Percentiles rank a stretch among this genome's conserved stretches.
Evolutionary conservation across 1,139 yeast species (phyloP).

Genomic region (Torulaspora globosa): DNA sequence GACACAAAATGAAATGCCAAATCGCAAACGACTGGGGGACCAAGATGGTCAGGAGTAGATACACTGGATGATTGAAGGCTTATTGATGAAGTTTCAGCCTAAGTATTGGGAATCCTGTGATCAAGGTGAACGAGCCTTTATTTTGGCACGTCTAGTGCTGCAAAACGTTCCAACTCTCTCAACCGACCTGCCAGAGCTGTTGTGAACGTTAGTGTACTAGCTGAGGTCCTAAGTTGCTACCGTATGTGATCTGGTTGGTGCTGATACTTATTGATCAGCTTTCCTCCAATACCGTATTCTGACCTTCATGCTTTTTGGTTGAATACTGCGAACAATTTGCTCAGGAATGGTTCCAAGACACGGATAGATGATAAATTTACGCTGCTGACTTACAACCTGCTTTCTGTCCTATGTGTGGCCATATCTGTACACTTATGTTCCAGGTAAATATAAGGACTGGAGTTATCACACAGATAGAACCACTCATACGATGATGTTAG

Average conservation of each 20-base stretch:
- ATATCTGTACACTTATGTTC: slow-evolving; percentile 49
- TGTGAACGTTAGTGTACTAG: neutral
- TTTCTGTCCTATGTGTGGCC: slow-evolving; percentile 57
- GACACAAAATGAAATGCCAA: neutral
- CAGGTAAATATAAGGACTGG: no score
- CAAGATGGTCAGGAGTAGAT: neutral
- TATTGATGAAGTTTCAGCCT: neutral
- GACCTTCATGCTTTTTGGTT: slow-evolving; percentile 13
- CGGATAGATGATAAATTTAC: slow-evolving; percentile 21
- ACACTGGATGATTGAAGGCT: no score
- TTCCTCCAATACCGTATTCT: neutral
- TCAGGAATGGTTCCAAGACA: slow-evolving; percentile 6
- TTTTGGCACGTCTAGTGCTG: neutral
- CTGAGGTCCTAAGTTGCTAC: neutral
- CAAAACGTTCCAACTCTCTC: neutral
- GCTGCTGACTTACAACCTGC: slow-evolving; percentile 47
- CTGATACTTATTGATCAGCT: slow-evolving; percentile 1
- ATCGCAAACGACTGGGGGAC: neutral
- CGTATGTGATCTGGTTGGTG: slow-evolving; percentile 2
- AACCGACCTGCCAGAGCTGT: neutral
- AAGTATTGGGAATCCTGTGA: neutral
- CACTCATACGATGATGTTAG: slow-evolving; percentile 10
- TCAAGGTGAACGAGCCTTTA: neutral
- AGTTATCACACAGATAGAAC: no score
- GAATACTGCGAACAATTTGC: slow-evolving; percentile 7